phyloP scores from a whole-genome alignment of 495 filamentous ascomycete genomes.

The Ramalina intermedia region DNA sequence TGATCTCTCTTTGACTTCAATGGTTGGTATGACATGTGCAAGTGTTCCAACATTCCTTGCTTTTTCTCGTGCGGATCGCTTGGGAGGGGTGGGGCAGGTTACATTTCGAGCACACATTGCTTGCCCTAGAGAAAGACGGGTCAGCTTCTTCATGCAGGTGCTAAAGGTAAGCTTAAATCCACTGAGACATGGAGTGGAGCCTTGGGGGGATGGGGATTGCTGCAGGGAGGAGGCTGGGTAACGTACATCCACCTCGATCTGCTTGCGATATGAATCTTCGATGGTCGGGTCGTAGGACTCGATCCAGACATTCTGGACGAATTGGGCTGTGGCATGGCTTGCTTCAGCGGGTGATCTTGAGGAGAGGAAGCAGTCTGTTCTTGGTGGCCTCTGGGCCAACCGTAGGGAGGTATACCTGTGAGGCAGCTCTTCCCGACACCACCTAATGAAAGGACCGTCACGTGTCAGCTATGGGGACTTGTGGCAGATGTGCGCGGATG shows the following conservation, averaged over 20 bases:
- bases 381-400: not conserved
- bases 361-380: not conserved
- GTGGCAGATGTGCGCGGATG: not conserved
- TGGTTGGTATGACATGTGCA: not conserved
- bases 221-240: constrained; percentile 2
- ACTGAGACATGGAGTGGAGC: not conserved
- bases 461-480: constrained; percentile 11
- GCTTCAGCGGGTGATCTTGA: not conserved
- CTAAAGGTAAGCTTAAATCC: constrained; percentile 14
- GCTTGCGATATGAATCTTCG: constrained; percentile 93
- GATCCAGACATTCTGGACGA: constrained; percentile 98
- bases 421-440: constrained; percentile 97
- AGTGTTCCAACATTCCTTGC: too few relatives aligned
- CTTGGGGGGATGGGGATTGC: not conserved
- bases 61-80: too few relatives aligned
- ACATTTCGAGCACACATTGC: constrained; percentile 96
- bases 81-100: constrained; percentile 21
- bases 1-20: not conserved
- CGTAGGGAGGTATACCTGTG: constrained; percentile 52
- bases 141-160: constrained; percentile 6
- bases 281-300: constrained; percentile 98
- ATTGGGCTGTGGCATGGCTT: constrained; percentile 56
- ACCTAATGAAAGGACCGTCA: constrained; percentile 34
- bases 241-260: constrained; percentile 85
- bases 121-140: constrained; percentile 47